These are phyloP conservation scores for Mycosarcoma mackinlayi DNA, from an alignment of 1,284 basidiomycete species.

Conservation along the genomic window DNA sequence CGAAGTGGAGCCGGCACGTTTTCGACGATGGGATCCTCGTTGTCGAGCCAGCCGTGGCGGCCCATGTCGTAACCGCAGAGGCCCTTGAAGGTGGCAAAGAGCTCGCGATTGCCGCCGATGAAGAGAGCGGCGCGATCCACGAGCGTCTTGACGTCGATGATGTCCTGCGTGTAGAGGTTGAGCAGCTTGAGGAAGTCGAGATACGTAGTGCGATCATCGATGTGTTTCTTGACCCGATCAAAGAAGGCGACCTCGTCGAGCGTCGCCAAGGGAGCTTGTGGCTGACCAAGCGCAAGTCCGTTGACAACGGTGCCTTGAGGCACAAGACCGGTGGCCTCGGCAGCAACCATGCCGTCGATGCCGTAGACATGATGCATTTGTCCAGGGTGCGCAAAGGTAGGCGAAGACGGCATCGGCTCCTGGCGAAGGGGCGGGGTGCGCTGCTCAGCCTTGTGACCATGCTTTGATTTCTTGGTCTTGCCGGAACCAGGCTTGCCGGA, in stretches of 20 bases:
- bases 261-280: conserved; percentile 72
- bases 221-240: conserved; percentile 85
- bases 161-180: conserved; percentile 91
- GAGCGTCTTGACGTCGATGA: conserved; percentile 85
- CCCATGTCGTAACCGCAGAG: conserved; percentile 81
- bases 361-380: conserved; percentile 55
- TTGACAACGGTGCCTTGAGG: conserved; percentile 46
- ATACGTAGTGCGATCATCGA: conserved; percentile 87
- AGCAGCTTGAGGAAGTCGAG: conserved; percentile 96
- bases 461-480: conserved; percentile 64
- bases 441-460: conserved; percentile 56
- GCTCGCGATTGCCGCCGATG: conserved; percentile 79
- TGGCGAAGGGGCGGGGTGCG: conserved; percentile 47
- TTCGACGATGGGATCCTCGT: conserved; percentile 69
- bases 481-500: conserved; percentile 35
- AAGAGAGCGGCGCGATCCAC: conserved; percentile 88
- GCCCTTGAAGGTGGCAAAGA: conserved; percentile 87
- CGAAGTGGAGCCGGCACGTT: conserved; percentile 69
- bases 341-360: conserved; percentile 58
- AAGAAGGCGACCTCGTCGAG: conserved; percentile 94
- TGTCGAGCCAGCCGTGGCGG: conserved; percentile 73
- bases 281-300: conserved; percentile 52
- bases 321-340: conserved; percentile 50
- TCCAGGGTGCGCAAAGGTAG: conserved; percentile 40
- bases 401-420: conserved; percentile 41